Base-by-base conservation (phyloP, 2,329 filamentous ascomycete species). In the Colletotrichum liaoningense region DNA sequence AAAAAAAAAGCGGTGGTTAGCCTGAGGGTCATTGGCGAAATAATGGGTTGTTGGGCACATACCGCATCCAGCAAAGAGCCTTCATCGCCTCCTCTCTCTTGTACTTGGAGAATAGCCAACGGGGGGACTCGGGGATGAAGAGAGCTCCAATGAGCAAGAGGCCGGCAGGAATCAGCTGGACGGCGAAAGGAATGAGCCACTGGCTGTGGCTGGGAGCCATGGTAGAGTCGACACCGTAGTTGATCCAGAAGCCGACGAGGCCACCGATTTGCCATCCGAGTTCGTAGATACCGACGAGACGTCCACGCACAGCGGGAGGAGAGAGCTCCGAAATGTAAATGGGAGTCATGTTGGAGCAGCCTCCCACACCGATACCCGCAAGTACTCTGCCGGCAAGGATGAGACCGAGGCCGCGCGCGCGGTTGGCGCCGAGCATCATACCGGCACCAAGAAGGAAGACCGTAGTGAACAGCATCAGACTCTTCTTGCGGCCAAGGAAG, bases 381-480 rank as follows among this genome's bases (percentile, higher is more conserved):
- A 93, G 86, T 33, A 92, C 91, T 46, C 91, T 86, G 8, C 91
- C 90, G 38, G 83, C 90, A 69, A 92, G 87, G 73, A 93, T 88
- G 73, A 89, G 83, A 4, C 90, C 92, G n/a, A 95, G 85, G 33
- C 92, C 92, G 35, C 90, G 86, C 3, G 87, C 83, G 11, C 85
- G 86, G 77, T 87, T 91, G 59, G 89, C 91, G 59, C 91, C 93
- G 28, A 95, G 84, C 91, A 94, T 95, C 76, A 95, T 80, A 66
- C 92, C 92, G 56, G 93, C 91, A 73, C 93, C 94, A 11, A 95
- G 78, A 66, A 90, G 86, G 81, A 95, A 95, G 75, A 95, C 76
- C 42, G 88, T 67, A 2, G 87, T 83, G 79, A 92, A 93, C 59
- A 91, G 75, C 75, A 91, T 84, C 2, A 95, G 85, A 26, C 90